These are phyloP conservation scores for Physaria fendleri DNA, from an alignment of 345 rosid species.

Conservation along the genomic window DNA sequence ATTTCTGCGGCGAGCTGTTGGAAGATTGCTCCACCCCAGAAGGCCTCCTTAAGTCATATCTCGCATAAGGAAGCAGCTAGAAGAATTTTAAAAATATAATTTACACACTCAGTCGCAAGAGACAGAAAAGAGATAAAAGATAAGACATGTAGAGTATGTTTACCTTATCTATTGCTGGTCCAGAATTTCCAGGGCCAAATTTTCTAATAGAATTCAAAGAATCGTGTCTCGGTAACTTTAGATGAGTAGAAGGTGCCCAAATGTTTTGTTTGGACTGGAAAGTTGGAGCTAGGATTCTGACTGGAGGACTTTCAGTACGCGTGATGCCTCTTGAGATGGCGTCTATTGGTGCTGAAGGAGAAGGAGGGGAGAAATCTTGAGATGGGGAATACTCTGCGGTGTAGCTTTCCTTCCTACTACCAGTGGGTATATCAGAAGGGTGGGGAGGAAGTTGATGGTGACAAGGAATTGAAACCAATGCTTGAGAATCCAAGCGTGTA, in stretches of 20 bases:
- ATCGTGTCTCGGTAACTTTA: conserved; percentile 36
- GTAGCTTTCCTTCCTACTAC: conserved; percentile 41
- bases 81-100: neutral
- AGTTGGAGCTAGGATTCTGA: conserved; percentile 52
- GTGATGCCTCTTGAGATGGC: conserved; percentile 35
- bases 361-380: conserved; percentile 58
- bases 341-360: conserved; percentile 62
- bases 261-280: conserved; percentile 40
- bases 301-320: conserved; percentile 89
- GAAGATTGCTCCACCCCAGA: conserved; percentile 46
- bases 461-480: conserved; percentile 44
- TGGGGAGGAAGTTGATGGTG: conserved; percentile 55
- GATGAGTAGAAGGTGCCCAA: conserved; percentile 57
- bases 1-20: conserved; percentile 45
- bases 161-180: conserved; percentile 63
- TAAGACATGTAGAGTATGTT: conserved; percentile 3
- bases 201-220: conserved; percentile 38
- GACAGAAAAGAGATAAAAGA: neutral
- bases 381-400: conserved; percentile 58
- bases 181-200: conserved; percentile 36
- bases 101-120: conserved; percentile 1
- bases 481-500: conserved; percentile 59
- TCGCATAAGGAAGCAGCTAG: conserved; percentile 44
- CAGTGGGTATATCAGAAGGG: conserved; percentile 38
- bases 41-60: conserved; percentile 44